Conservation (phyloP, 225 moss, liverwort and hornwort species). For the Pleurozium schreberi region DNA sequence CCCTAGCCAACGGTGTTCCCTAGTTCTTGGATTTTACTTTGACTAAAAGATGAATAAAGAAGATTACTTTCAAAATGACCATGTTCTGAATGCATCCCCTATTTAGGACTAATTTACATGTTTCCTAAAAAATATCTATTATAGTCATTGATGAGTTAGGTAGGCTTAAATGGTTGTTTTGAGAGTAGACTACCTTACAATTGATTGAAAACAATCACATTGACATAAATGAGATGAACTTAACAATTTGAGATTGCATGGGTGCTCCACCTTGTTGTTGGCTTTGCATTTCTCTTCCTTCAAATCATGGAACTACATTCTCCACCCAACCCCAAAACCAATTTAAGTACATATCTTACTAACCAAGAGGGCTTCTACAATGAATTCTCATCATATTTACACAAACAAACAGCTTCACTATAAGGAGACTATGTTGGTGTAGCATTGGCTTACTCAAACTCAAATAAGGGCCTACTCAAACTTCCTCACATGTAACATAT, state of each 20-base stretch:
- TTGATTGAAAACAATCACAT: background rate
- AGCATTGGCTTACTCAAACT: background rate
- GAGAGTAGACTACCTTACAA: background rate
- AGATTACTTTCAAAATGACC: no score
- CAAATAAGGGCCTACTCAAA: background rate
- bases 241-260: background rate
- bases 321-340: background rate
- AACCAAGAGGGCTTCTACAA: background rate
- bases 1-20: no score
- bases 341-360: background rate
- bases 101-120: no score
- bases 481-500: background rate
- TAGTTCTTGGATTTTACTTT: background rate
- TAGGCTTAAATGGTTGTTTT: no score
- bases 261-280: conserved; percentile 23
- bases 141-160: no score
- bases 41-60: background rate
- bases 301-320: conserved; percentile 40
- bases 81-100: no score
- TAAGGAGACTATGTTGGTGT: background rate
- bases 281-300: conserved; percentile 42
- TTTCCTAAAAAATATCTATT: no score
- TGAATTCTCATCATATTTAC: background rate
- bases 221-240: background rate
- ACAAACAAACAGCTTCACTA: background rate